These are phyloP conservation scores for Aspergillus sp. DNA, from an alignment of 2,329 filamentous ascomycete genomes.

Conservation along the genomic window DNA sequence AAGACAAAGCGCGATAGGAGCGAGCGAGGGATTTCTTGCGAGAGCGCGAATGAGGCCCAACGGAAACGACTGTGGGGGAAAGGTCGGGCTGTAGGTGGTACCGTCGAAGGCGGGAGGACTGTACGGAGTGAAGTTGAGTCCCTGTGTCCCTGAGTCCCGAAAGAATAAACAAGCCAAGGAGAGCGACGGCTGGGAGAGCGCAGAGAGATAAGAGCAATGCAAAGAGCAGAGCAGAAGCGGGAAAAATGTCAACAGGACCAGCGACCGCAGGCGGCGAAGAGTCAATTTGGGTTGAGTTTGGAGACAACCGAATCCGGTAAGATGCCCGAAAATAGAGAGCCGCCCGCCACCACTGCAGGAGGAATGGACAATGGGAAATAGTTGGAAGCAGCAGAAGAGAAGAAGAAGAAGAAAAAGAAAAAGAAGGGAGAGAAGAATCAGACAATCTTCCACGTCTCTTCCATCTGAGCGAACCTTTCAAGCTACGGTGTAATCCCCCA, in stretches of 20 bases:
- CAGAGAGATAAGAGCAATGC: background rate
- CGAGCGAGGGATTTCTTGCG: background rate
- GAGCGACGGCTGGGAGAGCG: background rate
- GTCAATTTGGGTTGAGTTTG: background rate
- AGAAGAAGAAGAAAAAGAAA: background rate
- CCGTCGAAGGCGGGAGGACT: background rate
- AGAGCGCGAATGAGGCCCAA: background rate
- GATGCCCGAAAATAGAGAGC: constrained; percentile 8
- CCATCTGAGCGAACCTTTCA: background rate
- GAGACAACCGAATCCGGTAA: constrained; percentile 4
- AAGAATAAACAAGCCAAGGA: background rate
- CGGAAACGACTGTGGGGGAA: constrained; percentile 6
- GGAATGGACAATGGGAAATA: too few species aligned
- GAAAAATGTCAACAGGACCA: background rate
- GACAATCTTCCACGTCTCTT: background rate
- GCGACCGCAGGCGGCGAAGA: background rate
- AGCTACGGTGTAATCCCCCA: too few species aligned
- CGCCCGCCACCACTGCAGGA: background rate
- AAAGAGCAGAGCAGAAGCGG: too few species aligned
- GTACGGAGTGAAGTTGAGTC: background rate
- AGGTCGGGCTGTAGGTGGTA: background rate
- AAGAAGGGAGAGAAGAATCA: background rate
- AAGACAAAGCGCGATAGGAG: background rate
- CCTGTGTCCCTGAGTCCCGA: background rate
- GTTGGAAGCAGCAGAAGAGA: background rate